phyloP scores from a whole-genome alignment of 148 eudicot species.

The Rhododendron ovatum region DNA sequence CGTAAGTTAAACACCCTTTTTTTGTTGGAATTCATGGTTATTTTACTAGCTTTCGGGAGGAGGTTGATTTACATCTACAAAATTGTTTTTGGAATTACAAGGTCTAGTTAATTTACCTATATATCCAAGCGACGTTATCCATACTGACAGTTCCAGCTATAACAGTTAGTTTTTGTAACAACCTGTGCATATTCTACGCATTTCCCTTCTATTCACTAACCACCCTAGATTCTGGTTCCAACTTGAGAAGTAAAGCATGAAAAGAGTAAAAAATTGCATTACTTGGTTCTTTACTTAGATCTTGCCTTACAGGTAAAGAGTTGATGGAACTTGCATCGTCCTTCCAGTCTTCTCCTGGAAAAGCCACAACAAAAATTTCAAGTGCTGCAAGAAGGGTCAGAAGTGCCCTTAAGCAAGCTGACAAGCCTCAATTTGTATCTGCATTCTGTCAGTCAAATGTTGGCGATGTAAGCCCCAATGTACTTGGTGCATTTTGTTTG shows the following conservation, averaged over 20 bases:
- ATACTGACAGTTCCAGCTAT: background rate
- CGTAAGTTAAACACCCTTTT: constrained; percentile 44
- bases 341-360: constrained; percentile 68
- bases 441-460: constrained; percentile 96
- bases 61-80: background rate
- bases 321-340: constrained; percentile 75
- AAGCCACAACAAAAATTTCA: constrained; percentile 53
- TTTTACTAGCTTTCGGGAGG: background rate
- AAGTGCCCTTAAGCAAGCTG: constrained; percentile 60
- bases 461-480: constrained; percentile 97
- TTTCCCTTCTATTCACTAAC: background rate
- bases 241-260: background rate
- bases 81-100: background rate
- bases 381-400: constrained; percentile 75
- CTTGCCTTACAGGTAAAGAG: constrained; percentile 59
- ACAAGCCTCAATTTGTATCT: constrained; percentile 74
- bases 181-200: background rate
- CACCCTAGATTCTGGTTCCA: background rate
- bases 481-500: constrained; percentile 80
- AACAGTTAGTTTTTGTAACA: background rate
- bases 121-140: background rate
- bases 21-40: no score
- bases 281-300: background rate
- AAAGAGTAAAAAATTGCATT: background rate
- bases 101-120: background rate